Evolutionary conservation across 2,329 filamentous ascomycete genomes (phyloP).

Genomic region (Blumeriella jaapii): DNA sequence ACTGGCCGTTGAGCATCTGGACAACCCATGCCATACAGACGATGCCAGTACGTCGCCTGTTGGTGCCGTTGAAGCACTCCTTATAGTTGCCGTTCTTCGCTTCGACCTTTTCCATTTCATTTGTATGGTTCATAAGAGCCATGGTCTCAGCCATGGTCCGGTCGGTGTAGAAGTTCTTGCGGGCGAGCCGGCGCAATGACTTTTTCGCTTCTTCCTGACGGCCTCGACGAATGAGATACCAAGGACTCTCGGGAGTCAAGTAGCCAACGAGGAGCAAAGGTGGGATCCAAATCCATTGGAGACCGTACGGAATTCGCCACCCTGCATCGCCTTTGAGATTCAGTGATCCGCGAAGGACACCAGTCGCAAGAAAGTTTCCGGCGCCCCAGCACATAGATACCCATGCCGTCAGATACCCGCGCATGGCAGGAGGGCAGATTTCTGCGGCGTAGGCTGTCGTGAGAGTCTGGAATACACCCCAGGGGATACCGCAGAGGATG

Average conservation of each 20-base stretch:
- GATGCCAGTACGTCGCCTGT: slow-evolving; percentile 38
- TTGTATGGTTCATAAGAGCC: slow-evolving; percentile 41
- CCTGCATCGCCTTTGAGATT: slow-evolving; percentile 33
- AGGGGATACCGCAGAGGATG: slow-evolving; percentile 37
- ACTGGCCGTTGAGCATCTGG: too few relatives aligned
- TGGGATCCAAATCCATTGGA: slow-evolving; percentile 38
- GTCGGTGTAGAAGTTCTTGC: slow-evolving; percentile 29
- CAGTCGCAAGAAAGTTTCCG: slow-evolving; percentile 36
- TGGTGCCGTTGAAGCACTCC: slow-evolving; percentile 36
- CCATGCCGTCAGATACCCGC: slow-evolving; percentile 39
- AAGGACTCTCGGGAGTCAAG: slow-evolving; percentile 36
- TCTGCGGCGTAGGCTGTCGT: slow-evolving; percentile 29
- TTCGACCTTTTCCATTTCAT: slow-evolving; percentile 38
- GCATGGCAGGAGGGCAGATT: slow-evolving; percentile 38
- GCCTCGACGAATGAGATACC: slow-evolving; percentile 37
- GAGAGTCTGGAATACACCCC: slow-evolving; percentile 36
- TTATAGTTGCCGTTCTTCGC: slow-evolving; percentile 31
- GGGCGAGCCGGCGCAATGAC: slow-evolving; percentile 9
- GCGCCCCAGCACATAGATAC: slow-evolving; percentile 40
- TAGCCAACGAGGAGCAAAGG: slow-evolving; percentile 32
- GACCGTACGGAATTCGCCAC: slow-evolving; percentile 35
- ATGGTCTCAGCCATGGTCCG: slow-evolving; percentile 32
- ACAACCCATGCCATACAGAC: slow-evolving; percentile 1
- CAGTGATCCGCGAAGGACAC: slow-evolving; percentile 33
- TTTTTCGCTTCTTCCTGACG: slow-evolving; percentile 33